Base-by-base conservation (phyloP, 768 basidiomycete genomes). In the Psilocybe tampanensis region DNA sequence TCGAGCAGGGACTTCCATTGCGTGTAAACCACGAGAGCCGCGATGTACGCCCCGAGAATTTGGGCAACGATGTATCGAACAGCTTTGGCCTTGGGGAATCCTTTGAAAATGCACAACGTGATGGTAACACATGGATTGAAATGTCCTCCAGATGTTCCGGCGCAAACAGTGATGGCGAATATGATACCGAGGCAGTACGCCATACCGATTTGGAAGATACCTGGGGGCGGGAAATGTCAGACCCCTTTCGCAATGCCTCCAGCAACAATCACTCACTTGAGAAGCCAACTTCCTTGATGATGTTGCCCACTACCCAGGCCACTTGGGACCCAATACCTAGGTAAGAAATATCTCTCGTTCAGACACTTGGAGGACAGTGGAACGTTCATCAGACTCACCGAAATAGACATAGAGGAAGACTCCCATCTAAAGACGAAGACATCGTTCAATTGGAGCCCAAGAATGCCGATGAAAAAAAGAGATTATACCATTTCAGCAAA, bases 51-150 rank as follows among this genome's bases (percentile, higher is more conserved):
- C 4, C 88, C 90, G 3, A 88, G 59, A 58, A 88, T 77, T 64
- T 92, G 89, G 0, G 86, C 81, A 12, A 80, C 41, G 56, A 89
- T 86, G 64, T 88, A 90, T 69, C 86, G 41, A 22, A 44, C 52
- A 33, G 80, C 86, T 55, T 85, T 88, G 44, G 65, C 51, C 12
- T 68, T 52, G 1, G 88, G 84, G 68, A 87, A 85, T 0, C 79
- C 79, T 57, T 73, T 82, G 74, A 83, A 82, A 13, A 87, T 9
- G 17, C 76, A 71, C 42, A 79, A 70, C 8, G 79, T 69, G 45
- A 88, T 72, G 2, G 86, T 85, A 19, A 89, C 76, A 47, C 81
- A 78, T 2, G 90, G 91, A 52, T 78, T 86, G 66, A 89, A 84
- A 63, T 89, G 88, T 19, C 86, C 82, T 11, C 83, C 84, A 12